phyloP scores from a whole-genome alignment of 768 basidiomycete genomes.

The Lactifluus subvellereus region DNA sequence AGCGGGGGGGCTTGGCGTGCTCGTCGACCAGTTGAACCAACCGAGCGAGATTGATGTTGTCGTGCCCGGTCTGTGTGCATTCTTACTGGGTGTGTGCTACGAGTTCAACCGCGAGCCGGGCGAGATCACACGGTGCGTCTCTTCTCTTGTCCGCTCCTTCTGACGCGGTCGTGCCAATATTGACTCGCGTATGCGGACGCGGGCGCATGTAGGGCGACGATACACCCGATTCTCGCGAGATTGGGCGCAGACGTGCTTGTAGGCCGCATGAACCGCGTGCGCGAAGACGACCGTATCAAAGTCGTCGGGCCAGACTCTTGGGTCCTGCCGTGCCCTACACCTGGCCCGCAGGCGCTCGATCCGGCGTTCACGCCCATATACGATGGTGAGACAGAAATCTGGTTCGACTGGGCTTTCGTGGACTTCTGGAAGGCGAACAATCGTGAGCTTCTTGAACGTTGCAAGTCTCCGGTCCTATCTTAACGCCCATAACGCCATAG shows the following conservation, averaged over 20 bases:
- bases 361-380: conserved; percentile 35
- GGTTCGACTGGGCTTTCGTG: conserved; percentile 98
- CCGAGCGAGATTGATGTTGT: conserved; percentile 77
- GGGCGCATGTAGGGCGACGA: conserved; percentile 52
- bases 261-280: conserved; percentile 76
- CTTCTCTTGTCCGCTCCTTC: conserved; percentile 2
- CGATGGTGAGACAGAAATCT: conserved; percentile 73
- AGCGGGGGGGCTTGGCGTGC: conserved; percentile 82
- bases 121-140: conserved; percentile 79
- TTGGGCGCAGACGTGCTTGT: conserved; percentile 86
- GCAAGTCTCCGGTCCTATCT: not conserved
- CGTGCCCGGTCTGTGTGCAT: conserved; percentile 85
- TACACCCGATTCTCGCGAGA: conserved; percentile 84
- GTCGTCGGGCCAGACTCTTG: conserved; percentile 79
- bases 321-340: conserved; percentile 51
- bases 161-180: not conserved
- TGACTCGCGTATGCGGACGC: not conserved
- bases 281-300: conserved; percentile 93
- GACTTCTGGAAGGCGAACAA: conserved; percentile 99
- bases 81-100: conserved; percentile 90
- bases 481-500: conserved; percentile 33
- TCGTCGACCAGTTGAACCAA: conserved; percentile 94
- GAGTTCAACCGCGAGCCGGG: conserved; percentile 95
- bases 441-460: conserved; percentile 41
- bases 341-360: conserved; percentile 29